Base-by-base conservation (phyloP, 345 rosid species). In the Populus davidiana region DNA sequence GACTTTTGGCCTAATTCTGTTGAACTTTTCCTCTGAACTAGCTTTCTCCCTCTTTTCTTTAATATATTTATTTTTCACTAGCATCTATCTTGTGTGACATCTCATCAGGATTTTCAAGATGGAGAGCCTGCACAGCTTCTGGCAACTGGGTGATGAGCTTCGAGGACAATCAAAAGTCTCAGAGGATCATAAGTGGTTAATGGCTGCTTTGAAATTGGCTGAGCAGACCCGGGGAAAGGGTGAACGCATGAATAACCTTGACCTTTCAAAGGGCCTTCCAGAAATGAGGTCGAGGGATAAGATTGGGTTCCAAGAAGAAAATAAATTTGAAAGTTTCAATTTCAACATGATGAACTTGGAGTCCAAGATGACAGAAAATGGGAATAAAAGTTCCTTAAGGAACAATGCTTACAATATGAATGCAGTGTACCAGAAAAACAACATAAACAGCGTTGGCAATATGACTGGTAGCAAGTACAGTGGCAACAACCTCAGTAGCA, bases 141-240 rank as follows among this genome's bases (percentile, higher is more conserved):
- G 99, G 98, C 94, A 93, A 73, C 74, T 96, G 81, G 99, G 97
- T 21, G 99, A 96, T 82, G 98, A 96, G 83, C 94, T 96, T 27
- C 90, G 99, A 77, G 98, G 97, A 72, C 98, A 92, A 75, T 83
- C 93, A 5, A 92, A 88, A 88, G 92, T 83, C 56, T 73, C 95
- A 3, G 98, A 96, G 86, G 99, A 96, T 83, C 92, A 89, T 67
- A 85, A 92, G 64, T 96, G 99, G 99, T 74, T 88, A 21, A 81
- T 92, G 83, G 99, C 86, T 83, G 98, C 98, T 2, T 91, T 97
- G 21, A 93, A 85, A 79, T 81, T 93, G 87, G 97, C 98, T 38
- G 97, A 96, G 87, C 97, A 93, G 79, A 91, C 97, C 0, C 88
- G 90, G 78, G 71, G 59, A 17, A 96, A 96, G 84, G 92, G 94